Percentiles rank a stretch among this genome's conserved stretches.
Conservation (phyloP, 768 basidiomycete species). For the Lepiota venenata region DNA sequence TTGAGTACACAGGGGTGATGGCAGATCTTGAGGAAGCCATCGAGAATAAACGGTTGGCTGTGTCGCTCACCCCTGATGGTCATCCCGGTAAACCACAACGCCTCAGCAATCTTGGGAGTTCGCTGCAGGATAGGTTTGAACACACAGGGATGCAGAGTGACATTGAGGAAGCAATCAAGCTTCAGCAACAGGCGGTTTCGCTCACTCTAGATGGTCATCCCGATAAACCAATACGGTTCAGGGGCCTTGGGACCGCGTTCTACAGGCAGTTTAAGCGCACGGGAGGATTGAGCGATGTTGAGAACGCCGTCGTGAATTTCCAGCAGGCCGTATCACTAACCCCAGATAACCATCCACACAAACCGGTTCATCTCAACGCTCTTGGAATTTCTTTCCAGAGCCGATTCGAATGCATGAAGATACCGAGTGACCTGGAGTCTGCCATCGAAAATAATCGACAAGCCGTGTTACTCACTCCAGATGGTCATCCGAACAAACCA, state of each 20-base stretch:
- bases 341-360: slow-evolving; percentile 3
- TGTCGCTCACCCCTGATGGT: too few species aligned
- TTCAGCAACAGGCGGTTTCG: too few species aligned
- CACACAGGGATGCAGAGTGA: too few species aligned
- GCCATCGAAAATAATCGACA: not conserved
- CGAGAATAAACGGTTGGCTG: not conserved
- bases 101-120: too few species aligned
- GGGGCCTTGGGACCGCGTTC: slow-evolving; percentile 18
- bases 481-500: too few species aligned
- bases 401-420: not conserved
- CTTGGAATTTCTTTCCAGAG: too few species aligned
- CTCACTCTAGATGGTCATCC: too few species aligned
- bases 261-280: not conserved
- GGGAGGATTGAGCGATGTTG: not conserved
- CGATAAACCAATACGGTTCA: not conserved
- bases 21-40: not conserved
- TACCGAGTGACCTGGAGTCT: not conserved
- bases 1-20: not conserved
- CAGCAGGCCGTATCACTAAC: not conserved
- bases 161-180: too few species aligned
- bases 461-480: too few species aligned
- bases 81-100: too few species aligned
- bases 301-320: not conserved
- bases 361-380: not conserved
- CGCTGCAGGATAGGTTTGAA: too few species aligned